Base-by-base conservation (phyloP, 2,329 filamentous ascomycete genomes). In the Arthrobotrys sphaeroides region DNA sequence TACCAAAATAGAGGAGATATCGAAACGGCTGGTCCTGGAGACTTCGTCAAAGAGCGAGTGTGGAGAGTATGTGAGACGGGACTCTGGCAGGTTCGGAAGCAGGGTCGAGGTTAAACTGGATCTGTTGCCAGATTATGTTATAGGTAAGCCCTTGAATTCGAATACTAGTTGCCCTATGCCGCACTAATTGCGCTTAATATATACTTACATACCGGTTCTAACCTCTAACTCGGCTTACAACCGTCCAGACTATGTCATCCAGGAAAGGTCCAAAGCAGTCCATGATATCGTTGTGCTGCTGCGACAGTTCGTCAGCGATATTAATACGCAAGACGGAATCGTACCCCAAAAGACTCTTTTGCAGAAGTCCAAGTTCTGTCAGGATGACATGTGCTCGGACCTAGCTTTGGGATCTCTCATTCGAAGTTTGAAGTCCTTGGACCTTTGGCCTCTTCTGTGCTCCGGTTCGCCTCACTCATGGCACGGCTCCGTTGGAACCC, bases 281-380 rank as follows among this genome's bases (percentile, higher is more conserved):
- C 13, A 18, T 6, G 20, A 43, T 1, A 33, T 67, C n/a, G 40
- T 47, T 16, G 33, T 12, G 1, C 5, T 55, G 13, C 26, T 67
- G 7, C 49, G 62, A 16, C 62, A 67, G 7, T 67, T 67, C 33
- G 26, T 59, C 10, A 67, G 38, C 13, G 62, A 67, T 6, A n/a
- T 67, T 1, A 33, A 18, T 5, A 16, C 1, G 5, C 7, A 10
- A 2, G 1, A 13, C 6, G 1, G n/a, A n/a, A 13, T 20, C 10
- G 9, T 16, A 6, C 1, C n/a, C 18, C 40, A 22, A 9, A 43
- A 33, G 28, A n/a, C 28, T 33, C 28, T 33, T 10, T 10, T 5
- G 28, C 28, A 33, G 28, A 10, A 10, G 5, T 26, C 10, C 7
- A 31, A 42, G 10, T 12, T 53, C 13, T 66, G 47, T 20, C 1